These are phyloP conservation scores for Phtheirospermum japonicum DNA, from an alignment of 257 asterid species.

Conservation along the genomic window DNA sequence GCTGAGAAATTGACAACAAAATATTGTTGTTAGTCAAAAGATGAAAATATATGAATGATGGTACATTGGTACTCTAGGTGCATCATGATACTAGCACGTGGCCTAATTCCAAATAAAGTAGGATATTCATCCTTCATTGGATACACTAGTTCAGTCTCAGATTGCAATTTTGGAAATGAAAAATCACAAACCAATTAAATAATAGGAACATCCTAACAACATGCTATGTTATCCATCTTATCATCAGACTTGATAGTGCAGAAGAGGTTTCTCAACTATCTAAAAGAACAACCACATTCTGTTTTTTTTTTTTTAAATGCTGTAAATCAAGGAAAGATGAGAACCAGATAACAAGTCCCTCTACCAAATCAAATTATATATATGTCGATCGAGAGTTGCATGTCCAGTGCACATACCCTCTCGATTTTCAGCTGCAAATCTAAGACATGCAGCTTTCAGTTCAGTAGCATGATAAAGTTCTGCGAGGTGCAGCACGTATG, in stretches of 20 bases:
- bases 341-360: no score
- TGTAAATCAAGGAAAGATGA: background rate
- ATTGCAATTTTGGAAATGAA: background rate
- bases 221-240: background rate
- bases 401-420: no score
- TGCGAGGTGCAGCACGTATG: slow-evolving; percentile 44
- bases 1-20: slow-evolving; percentile 2
- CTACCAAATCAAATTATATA: no score
- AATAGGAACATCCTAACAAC: no score
- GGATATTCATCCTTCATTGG: background rate
- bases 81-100: background rate
- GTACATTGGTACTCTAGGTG: background rate
- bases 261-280: background rate
- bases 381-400: no score
- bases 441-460: no score
- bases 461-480: slow-evolving; percentile 42
- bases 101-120: background rate
- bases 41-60: background rate
- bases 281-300: background rate
- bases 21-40: background rate
- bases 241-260: background rate
- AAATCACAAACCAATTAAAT: no score
- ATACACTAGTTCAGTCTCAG: background rate
- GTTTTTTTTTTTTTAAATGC: no score
- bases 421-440: no score